These are phyloP conservation scores for Mycena galericulata DNA, from an alignment of 768 basidiomycete species.

Conservation along the genomic window DNA sequence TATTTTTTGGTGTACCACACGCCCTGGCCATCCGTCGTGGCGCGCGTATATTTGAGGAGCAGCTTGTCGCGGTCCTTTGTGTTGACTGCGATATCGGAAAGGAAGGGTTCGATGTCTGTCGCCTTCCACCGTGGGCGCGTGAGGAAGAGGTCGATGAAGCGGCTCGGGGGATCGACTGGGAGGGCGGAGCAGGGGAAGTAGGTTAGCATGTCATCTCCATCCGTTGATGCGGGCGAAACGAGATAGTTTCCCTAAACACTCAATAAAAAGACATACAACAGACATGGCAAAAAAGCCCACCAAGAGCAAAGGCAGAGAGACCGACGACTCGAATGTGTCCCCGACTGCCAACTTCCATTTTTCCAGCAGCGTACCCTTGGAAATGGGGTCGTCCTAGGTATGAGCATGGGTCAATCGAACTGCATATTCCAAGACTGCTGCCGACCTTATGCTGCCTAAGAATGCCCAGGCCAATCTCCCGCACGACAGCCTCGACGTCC, in stretches of 20 bases:
- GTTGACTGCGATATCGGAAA: constrained; percentile 85
- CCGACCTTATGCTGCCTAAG: constrained; percentile 71
- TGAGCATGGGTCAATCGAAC: background rate
- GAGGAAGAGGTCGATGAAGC: constrained; percentile 91
- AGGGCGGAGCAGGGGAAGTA: constrained; percentile 85
- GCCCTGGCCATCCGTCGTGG: constrained; percentile 75
- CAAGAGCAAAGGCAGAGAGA: constrained; percentile 75
- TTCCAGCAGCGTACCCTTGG: constrained; percentile 64
- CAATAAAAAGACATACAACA: background rate
- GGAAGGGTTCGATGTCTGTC: constrained; percentile 85
- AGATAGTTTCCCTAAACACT: constrained; percentile 82
- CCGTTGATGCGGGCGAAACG: constrained; percentile 51
- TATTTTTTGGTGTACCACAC: constrained; percentile 81
- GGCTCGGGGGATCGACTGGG: constrained; percentile 79
- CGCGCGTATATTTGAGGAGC: constrained; percentile 86
- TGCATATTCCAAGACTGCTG: background rate
- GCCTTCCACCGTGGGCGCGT: constrained; percentile 81
- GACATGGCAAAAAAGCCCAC: constrained; percentile 54
- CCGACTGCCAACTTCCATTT: constrained; percentile 84
- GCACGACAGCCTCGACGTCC: constrained; percentile 70
- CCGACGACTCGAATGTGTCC: constrained; percentile 74
- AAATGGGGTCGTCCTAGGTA: constrained; percentile 69
- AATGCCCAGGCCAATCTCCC: constrained; percentile 82
- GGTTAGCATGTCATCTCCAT: constrained; percentile 55
- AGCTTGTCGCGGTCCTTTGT: constrained; percentile 89